phyloP scores from a whole-genome alignment of 306 rosid species.

The Morella rubra region DNA sequence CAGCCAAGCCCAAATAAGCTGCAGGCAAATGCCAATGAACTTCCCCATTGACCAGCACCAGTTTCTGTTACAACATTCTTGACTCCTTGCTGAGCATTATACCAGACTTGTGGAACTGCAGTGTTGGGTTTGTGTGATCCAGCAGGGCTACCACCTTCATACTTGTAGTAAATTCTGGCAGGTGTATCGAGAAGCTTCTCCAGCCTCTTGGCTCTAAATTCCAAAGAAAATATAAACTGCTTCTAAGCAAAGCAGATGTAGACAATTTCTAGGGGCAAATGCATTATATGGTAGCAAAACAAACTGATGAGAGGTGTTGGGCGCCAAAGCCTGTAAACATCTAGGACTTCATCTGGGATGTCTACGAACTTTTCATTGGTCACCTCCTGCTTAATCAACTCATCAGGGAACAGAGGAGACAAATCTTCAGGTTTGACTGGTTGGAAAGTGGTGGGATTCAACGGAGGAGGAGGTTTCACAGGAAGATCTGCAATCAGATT shows the following conservation, averaged over 20 bases:
- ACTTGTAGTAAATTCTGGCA: slow-evolving; percentile 91
- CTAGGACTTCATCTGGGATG: slow-evolving; percentile 81
- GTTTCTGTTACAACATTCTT: slow-evolving; percentile 94
- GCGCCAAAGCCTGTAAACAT: slow-evolving; percentile 87
- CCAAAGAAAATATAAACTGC: slow-evolving; percentile 23
- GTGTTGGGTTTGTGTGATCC: slow-evolving; percentile 96
- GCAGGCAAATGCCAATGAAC: slow-evolving; percentile 89
- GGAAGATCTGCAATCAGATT: slow-evolving; percentile 89
- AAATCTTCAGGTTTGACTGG: slow-evolving; percentile 83
- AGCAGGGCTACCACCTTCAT: slow-evolving; percentile 94
- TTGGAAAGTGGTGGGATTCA: slow-evolving; percentile 72
- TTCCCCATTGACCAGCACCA: slow-evolving; percentile 99
- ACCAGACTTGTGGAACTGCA: slow-evolving; percentile 94
- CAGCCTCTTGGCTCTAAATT: slow-evolving; percentile 83
- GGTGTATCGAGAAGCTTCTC: slow-evolving; percentile 92
- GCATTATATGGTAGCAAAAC: neutral
- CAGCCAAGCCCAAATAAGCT: slow-evolving; percentile 85
- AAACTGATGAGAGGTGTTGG: slow-evolving; percentile 93
- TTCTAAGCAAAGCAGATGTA: slow-evolving; percentile 13
- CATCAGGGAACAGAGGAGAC: slow-evolving; percentile 73
- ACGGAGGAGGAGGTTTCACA: slow-evolving; percentile 79
- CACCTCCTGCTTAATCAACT: slow-evolving; percentile 74
- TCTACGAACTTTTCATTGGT: slow-evolving; percentile 65
- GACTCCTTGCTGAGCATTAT: slow-evolving; percentile 76
- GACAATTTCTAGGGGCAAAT: slow-evolving; percentile 2